Conservation (phyloP, 139 green algal species). For the Coccomyxa sp. region DNA sequence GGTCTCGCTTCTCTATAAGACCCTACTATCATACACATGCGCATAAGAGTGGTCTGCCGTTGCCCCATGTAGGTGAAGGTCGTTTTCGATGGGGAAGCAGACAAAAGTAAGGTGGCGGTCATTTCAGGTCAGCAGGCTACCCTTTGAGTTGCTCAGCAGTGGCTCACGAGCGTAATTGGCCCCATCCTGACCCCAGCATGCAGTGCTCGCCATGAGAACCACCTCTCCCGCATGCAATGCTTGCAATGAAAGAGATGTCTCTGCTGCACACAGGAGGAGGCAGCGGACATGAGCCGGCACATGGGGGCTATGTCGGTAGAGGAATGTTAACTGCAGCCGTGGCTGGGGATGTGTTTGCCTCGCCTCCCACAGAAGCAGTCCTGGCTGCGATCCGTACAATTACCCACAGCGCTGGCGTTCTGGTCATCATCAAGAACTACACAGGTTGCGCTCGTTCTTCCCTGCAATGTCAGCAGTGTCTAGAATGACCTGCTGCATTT, state of each 20-base stretch:
- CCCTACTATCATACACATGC: not conserved
- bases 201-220: not conserved
- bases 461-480: no score
- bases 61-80: constrained; percentile 43
- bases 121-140: constrained; percentile 34
- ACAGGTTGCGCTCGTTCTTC: no score
- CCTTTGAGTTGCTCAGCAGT: not conserved
- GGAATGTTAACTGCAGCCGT: constrained; percentile 90
- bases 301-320: constrained; percentile 73
- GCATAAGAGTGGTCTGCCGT: not conserved
- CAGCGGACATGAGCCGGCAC: constrained; percentile 82
- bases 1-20: not conserved
- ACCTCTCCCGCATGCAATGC: not conserved
- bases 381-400: constrained; percentile 74
- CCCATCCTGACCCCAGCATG: not conserved
- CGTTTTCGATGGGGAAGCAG: constrained; percentile 19
- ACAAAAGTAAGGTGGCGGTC: constrained; percentile 41
- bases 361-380: constrained; percentile 69
- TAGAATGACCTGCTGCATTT: no score
- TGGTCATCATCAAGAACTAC: constrained; percentile 90
- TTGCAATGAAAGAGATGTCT: not conserved
- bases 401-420: constrained; percentile 49
- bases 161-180: not conserved
- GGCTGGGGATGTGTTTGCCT: constrained; percentile 85
- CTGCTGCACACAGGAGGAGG: constrained; percentile 58